These are phyloP conservation scores for Rhynchospora pubera DNA, from an alignment of 176 grass and related monocot species.

Conservation along the genomic window DNA sequence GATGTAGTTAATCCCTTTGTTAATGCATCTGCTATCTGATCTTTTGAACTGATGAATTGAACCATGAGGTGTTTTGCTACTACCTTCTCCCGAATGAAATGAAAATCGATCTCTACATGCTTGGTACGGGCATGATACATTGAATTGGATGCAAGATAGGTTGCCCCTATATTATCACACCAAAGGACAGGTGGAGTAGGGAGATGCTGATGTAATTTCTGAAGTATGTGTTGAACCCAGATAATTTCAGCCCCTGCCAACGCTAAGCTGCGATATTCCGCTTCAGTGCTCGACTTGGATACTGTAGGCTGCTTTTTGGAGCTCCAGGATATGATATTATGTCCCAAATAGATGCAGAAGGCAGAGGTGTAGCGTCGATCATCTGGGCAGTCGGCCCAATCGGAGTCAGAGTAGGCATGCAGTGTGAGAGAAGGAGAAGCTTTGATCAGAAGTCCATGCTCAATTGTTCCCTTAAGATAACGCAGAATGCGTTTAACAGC, in stretches of 20 bases:
- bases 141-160: not conserved
- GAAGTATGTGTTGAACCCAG: too few species aligned
- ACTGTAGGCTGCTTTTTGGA: too few species aligned
- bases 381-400: too few species aligned
- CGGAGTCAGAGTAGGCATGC: too few species aligned
- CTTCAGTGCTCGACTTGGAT: too few species aligned
- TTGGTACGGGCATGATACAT: not conserved
- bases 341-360: too few species aligned
- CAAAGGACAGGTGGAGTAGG: not conserved
- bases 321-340: too few species aligned
- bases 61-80: not conserved
- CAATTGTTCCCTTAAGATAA: not conserved
- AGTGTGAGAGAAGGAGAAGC: not conserved
- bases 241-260: too few species aligned
- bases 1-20: not conserved
- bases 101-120: not conserved
- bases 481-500: not conserved
- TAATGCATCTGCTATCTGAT: not conserved
- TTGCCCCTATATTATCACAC: constrained; percentile 15
- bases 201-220: not conserved
- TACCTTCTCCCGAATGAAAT: not conserved
- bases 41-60: not conserved
- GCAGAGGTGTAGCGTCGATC: too few species aligned
- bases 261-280: too few species aligned
- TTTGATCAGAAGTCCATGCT: not conserved